Base-by-base conservation (phyloP, 2,329 filamentous ascomycete species). In the Sclerotinia nivalis region DNA sequence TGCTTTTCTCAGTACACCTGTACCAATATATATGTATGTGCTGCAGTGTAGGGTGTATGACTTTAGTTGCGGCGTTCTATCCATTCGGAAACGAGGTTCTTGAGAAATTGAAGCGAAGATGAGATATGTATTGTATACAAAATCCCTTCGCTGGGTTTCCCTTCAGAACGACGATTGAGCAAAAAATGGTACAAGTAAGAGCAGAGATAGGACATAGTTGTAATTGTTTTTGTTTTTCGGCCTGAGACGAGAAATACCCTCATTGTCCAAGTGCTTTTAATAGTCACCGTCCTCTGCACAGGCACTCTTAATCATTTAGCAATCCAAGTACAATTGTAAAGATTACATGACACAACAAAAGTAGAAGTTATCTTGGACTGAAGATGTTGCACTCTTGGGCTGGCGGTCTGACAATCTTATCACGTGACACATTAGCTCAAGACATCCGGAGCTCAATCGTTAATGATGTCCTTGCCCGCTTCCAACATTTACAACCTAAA, bases 21-120 rank as follows among this genome's bases (percentile, higher is more conserved):
- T 86, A 1, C 89, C 90, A 0, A 84, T 92, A n/a, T 92, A 25
- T 92, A 88, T 73, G 84, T 92, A 25, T 92, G 89, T 73, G 90
- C 88, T 0, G 85, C 85, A 0, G 80, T 92, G 2, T 91, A 89
- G 74, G 82, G 88, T 34, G 83, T 84, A 86, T 91, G 84, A 88
- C 88, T 0, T 74, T 81, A 1, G 81, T 89, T 22, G 85, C 88
- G 7, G 83, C 82, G 0, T 65, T 83, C 9, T 89, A 91, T 71
- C 89, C 89, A 0, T 91, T 89, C 76, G 88, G 2, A 81, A 78
- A 72, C 78, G 86, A 69, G 87, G 85, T 76, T 86, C 84, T 22
- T 84, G 71, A 64, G 55, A 40, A n/a, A 49, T 15, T 13, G 28
- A 10, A 18, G 31, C 7, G 45, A 22, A 9, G 31, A 37, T n/a